Conservation (phyloP, 768 basidiomycete genomes). For the Boletus sp. region DNA sequence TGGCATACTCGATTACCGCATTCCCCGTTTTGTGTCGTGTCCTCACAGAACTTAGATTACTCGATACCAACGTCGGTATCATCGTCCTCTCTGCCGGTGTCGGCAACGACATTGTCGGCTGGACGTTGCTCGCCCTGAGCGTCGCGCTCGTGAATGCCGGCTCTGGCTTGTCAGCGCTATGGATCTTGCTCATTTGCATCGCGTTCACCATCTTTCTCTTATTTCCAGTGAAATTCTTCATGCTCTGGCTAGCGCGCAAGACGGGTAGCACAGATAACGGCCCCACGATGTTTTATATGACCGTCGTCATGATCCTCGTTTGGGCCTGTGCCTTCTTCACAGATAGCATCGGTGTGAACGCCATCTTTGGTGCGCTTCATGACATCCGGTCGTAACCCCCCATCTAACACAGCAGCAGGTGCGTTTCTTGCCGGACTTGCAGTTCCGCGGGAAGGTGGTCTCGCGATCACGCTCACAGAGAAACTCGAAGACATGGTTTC, state of each 20-base stretch:
- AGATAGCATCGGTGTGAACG: slow-evolving; percentile 87
- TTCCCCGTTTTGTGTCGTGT: slow-evolving; percentile 87
- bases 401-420: slow-evolving; percentile 36
- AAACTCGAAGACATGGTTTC: slow-evolving; percentile 96
- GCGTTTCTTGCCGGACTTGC: slow-evolving; percentile 81
- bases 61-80: slow-evolving; percentile 90
- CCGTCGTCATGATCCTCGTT: slow-evolving; percentile 70
- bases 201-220: slow-evolving; percentile 80
- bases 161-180: slow-evolving; percentile 80
- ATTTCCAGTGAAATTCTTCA: slow-evolving; percentile 56
- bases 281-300: slow-evolving; percentile 90
- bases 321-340: slow-evolving; percentile 93
- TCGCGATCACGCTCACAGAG: slow-evolving; percentile 85
- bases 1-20: slow-evolving; percentile 86
- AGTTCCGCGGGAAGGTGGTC: slow-evolving; percentile 85
- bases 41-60: slow-evolving; percentile 84
- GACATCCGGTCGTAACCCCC: not conserved
- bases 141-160: slow-evolving; percentile 91
- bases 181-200: slow-evolving; percentile 75
- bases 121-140: slow-evolving; percentile 85
- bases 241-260: slow-evolving; percentile 70
- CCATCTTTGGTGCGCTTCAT: slow-evolving; percentile 69
- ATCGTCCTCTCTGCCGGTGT: slow-evolving; percentile 93
- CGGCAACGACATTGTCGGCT: slow-evolving; percentile 83
- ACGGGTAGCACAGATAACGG: slow-evolving; percentile 82